Evolutionary conservation across 2,329 filamentous ascomycete genomes (phyloP), one percentile per base, ranked within the genome.

Genomic region (Cytospora mali): DNA sequence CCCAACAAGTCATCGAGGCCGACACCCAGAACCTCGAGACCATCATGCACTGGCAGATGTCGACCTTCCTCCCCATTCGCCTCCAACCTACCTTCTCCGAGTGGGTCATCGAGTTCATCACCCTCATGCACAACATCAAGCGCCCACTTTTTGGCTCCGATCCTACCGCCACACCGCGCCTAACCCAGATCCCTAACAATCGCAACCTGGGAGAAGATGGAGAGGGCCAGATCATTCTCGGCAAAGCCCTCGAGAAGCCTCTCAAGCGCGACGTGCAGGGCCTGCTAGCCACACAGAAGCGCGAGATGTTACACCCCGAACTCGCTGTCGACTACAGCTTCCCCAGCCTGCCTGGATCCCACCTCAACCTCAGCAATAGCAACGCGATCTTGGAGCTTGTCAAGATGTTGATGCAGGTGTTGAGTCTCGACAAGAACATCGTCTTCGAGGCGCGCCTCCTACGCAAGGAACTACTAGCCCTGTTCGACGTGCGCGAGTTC

Each of bases 31-130:
- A 86, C 3, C 83, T 98, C 16, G 90, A 97, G 70, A 95, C 91
- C 13, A 87, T 99, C 70, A 98, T 99, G 93, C 91, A 97, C 76
- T 99, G 96, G 96, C 95, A 99, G 75, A 89, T 99, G 72, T 90
- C 88, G 52, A 93, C 92, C 1, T 97, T 97, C 74, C 78, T 99
- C 1, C 95, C 96, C 0, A 74, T 79, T 0, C 87, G 89, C 5
- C 81, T 99, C 55, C 93, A 98, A 71, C 84, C 89, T 0, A 85
- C 88, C 11, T 99, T 99, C 79, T 86, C 93, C 66, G 89, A 96
- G 69, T 97, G 93, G 92, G 87, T 97, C 3, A 87, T 97, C 16
- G 92, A 97, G 73, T 99, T 97, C 75, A 91, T 99, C 68, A 88
- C 97, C 68, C 82, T 97, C 60, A 97, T 99, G 93, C 93, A 97